phyloP scores from a whole-genome alignment of 768 basidiomycete species.

The Lactifluus rugatus region DNA sequence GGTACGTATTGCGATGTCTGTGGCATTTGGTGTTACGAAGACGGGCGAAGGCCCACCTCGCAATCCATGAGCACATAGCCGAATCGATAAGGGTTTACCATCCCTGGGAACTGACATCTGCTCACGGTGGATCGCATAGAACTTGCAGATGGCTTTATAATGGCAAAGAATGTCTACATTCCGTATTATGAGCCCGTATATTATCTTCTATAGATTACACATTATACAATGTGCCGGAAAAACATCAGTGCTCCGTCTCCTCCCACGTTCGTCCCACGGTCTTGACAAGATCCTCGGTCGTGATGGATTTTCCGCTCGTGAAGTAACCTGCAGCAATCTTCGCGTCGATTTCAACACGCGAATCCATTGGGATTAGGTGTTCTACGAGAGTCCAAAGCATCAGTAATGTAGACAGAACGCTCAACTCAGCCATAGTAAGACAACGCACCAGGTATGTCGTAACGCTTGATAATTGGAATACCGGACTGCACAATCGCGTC shows the following conservation, averaged over 20 bases:
- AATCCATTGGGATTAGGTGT: conserved; percentile 82
- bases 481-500: conserved; percentile 87
- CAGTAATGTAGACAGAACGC: not conserved
- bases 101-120: too few species aligned
- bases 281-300: conserved; percentile 70
- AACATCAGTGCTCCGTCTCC: conserved; percentile 67
- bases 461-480: conserved; percentile 69
- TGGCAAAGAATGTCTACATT: not conserved
- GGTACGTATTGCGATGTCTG: too few species aligned
- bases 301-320: conserved; percentile 66
- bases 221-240: not conserved
- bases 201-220: not conserved
- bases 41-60: not conserved
- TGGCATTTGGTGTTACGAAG: not conserved
- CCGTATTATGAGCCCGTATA: not conserved
- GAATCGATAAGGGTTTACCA: not conserved
- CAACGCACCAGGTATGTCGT: conserved; percentile 71
- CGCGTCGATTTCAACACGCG: conserved; percentile 90
- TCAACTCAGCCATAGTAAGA: not conserved
- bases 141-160: too few species aligned
- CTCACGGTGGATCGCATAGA: too few species aligned
- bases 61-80: not conserved
- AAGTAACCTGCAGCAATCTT: conserved; percentile 95
- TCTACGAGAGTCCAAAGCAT: conserved; percentile 31
- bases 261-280: conserved; percentile 89